Conservation (phyloP, 2,329 filamentous ascomycete genomes). For the Colletotrichum sp. region DNA sequence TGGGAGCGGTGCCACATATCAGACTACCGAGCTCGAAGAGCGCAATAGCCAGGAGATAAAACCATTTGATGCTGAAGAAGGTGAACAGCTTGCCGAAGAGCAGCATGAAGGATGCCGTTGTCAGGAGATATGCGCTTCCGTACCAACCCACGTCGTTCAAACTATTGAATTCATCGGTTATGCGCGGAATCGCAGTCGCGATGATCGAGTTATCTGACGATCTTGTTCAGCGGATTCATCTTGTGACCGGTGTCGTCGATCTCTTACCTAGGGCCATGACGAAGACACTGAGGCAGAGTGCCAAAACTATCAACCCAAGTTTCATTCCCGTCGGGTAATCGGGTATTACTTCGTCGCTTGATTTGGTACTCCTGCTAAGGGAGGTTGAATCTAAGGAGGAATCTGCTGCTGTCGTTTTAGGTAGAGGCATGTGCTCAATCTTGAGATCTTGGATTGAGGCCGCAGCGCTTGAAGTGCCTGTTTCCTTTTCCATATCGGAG, state of each 20-base stretch:
- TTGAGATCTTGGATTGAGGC: not conserved
- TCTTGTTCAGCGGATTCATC: not conserved
- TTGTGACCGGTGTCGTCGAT: not conserved
- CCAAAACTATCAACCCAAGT: constrained; percentile 38
- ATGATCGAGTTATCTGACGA: constrained; percentile 43
- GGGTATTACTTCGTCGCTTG: not conserved
- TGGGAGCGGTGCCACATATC: constrained; percentile 39
- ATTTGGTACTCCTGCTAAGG: not conserved
- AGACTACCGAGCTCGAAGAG: constrained; percentile 50
- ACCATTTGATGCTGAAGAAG: constrained; percentile 47
- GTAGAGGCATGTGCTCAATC: not conserved
- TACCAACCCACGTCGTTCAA: constrained; percentile 57
- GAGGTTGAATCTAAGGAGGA: not conserved
- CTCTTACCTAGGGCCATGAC: constrained; percentile 41
- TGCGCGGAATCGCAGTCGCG: constrained; percentile 48
- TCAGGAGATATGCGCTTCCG: constrained; percentile 47
- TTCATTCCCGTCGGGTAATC: constrained; percentile 24
- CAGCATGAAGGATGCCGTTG: constrained; percentile 43
- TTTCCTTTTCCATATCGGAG: constrained; percentile 10
- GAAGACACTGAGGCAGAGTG: constrained; percentile 43
- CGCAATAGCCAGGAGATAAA: constrained; percentile 40
- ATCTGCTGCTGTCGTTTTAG: not conserved
- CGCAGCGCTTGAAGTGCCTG: not conserved
- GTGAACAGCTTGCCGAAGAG: constrained; percentile 48
- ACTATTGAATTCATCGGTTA: constrained; percentile 46